A percentile compares a stretch with the other conserved stretches of the same genome.
Conservation (phyloP, 306 rosid species). For the Purshia tridentata region DNA sequence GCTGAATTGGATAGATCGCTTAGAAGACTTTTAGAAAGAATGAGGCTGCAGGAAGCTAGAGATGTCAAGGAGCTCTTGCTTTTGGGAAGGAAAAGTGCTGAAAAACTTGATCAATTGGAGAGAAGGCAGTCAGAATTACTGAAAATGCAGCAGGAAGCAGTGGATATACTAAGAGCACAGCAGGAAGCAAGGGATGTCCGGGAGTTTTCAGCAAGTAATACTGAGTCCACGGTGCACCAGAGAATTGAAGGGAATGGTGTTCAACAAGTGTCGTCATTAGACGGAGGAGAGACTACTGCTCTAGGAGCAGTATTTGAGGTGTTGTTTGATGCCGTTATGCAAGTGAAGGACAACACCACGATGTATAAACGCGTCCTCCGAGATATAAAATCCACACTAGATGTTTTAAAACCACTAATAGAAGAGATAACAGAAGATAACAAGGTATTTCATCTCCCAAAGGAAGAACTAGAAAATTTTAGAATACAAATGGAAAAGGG, state of each 20-base stretch:
- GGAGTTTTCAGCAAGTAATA: neutral
- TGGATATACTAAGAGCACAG: neutral
- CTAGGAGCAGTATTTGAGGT: neutral
- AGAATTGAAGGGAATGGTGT: conserved; percentile 7
- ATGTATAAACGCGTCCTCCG: neutral
- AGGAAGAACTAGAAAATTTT: neutral
- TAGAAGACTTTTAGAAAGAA: neutral
- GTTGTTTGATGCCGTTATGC: neutral
- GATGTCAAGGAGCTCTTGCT: neutral
- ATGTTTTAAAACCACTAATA: neutral
- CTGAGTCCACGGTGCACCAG: neutral
- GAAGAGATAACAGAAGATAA: neutral
- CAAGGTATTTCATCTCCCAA: neutral
- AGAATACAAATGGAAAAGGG: neutral
- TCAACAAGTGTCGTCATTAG: neutral
- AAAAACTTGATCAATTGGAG: neutral
- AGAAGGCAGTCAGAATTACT: neutral
- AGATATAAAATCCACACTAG: neutral
- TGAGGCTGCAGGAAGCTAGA: neutral
- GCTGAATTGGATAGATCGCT: conserved; percentile 1
- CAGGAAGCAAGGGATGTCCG: neutral
- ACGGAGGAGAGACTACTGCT: neutral
- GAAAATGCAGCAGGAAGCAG: neutral
- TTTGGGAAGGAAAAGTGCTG: neutral
- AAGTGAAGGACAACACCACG: neutral